These are phyloP conservation scores for Rhododendron vialii DNA, from an alignment of 148 eudicot genomes.

Conservation along the genomic window DNA sequence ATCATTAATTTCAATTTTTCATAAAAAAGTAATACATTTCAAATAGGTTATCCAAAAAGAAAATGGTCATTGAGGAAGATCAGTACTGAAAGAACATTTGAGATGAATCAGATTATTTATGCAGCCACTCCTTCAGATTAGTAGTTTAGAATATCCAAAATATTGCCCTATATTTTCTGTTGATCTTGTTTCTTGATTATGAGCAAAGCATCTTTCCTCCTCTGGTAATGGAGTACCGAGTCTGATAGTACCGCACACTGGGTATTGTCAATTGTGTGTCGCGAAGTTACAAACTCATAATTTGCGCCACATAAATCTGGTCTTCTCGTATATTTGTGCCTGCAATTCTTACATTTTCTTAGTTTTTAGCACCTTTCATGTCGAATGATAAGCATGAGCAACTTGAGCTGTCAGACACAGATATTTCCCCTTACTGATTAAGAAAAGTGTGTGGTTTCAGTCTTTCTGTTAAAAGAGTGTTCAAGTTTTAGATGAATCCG, in stretches of 20 bases:
- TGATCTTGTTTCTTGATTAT: neutral
- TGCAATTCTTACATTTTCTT: neutral
- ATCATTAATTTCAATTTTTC: neutral
- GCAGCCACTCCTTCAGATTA: neutral
- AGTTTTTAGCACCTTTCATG: neutral
- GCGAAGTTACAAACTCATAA: neutral
- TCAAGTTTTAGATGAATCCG: neutral
- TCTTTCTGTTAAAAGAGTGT: neutral
- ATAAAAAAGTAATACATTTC: neutral
- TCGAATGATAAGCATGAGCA: neutral
- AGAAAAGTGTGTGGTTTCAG: neutral
- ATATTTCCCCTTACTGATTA: neutral
- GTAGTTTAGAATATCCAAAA: neutral
- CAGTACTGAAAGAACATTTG: conserved; percentile 2
- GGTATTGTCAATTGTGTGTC: neutral
- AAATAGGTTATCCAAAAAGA: neutral
- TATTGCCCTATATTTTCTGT: neutral
- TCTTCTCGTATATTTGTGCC: neutral
- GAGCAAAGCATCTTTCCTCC: neutral
- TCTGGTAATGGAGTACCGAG: neutral
- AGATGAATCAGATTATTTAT: conserved; percentile 25
- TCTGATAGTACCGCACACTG: neutral
- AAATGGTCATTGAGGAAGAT: conserved; percentile 12
- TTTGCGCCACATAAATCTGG: neutral
- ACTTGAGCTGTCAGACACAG: neutral